Base-by-base conservation (phyloP, 768 basidiomycete genomes). In the Tubosaeta sp. region DNA sequence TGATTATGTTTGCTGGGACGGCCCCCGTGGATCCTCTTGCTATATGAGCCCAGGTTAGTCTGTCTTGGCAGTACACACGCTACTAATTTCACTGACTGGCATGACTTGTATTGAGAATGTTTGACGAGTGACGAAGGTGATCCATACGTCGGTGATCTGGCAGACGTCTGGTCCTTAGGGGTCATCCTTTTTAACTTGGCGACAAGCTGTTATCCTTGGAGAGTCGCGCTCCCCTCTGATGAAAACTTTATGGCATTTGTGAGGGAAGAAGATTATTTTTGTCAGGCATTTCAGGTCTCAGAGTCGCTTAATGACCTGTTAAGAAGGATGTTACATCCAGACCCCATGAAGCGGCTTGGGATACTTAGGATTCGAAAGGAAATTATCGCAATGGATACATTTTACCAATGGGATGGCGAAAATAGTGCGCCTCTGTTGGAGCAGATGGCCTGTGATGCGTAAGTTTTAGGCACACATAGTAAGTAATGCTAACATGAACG, bases 151-250 rank as follows among this genome's bases (percentile, higher is more conserved):
- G 48, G 46, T 1, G 29, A 21, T 48, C 46, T 64, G 27, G 73
- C 53, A 3, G 86, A 87, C 58, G 74, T 86, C 52, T 87, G 86
- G 86, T 76, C 85, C 5, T 68, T 87, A 12, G 86, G 84, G n/a
- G 75, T 94, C 50, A 87, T 94, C 54, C 78, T 94, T 46, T 79
- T 85, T 59, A 91, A 89, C 68, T 81, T 94, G 72, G 81, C 87
- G 32, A 84, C 83, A 49, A 82, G 82, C 4, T 1, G 24, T 18
- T 27, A 45, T 7, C 48, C 57, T 19, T 56, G 54, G 57, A 21
- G 34, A 2, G 40, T 9, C 22, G 38, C 54, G 9, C 18, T 35
- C 1, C 43, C 30, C 8, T 46, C 52, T 5, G 52, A 56, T 25
- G 21, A 18, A 13, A 34, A 30, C 2, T 56, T 39, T 31, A 21